Percentiles rank a stretch among this genome's conserved stretches.
These are phyloP conservation scores for Apophysomyces ossiformis DNA, from an alignment of 371 early-diverging fungal genomes.

Conservation along the genomic window DNA sequence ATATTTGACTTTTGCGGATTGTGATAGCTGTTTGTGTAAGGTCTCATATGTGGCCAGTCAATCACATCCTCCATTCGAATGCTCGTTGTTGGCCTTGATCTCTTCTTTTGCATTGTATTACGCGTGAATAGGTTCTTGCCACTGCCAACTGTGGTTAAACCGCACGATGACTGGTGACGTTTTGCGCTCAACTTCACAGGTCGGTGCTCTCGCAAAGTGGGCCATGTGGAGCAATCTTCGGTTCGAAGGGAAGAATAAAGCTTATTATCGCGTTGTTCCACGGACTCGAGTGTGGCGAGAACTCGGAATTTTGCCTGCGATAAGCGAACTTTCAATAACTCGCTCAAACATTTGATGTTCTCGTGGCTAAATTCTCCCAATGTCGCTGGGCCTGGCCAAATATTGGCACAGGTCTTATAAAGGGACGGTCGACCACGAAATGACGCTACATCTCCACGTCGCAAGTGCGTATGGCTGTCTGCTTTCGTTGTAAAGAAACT, in stretches of 20 bases:
- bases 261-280: slow-evolving; percentile 14
- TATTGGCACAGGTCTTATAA: slow-evolving; percentile 21
- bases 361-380: slow-evolving; percentile 28
- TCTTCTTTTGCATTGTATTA: slow-evolving; percentile 9
- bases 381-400: slow-evolving; percentile 27
- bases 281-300: slow-evolving; percentile 26
- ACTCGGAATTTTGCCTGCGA: slow-evolving; percentile 35
- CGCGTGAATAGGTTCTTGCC: slow-evolving; percentile 20
- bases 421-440: slow-evolving; percentile 12
- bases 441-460: neutral
- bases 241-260: slow-evolving; percentile 17
- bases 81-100: neutral
- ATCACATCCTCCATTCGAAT: neutral
- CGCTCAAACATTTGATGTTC: slow-evolving; percentile 24
- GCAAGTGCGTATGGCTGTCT: neutral
- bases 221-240: slow-evolving; percentile 17
- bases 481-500: neutral
- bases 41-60: neutral
- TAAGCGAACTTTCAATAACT: slow-evolving; percentile 31
- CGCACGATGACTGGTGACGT: slow-evolving; percentile 14
- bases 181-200: slow-evolving; percentile 20
- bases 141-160: slow-evolving; percentile 25
- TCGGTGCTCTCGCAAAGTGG: slow-evolving; percentile 3
- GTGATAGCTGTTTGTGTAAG: neutral
- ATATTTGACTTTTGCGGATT: neutral